Evolutionary conservation across 2,329 filamentous ascomycete genomes (phyloP).

Genomic region (Claviceps sp.): DNA sequence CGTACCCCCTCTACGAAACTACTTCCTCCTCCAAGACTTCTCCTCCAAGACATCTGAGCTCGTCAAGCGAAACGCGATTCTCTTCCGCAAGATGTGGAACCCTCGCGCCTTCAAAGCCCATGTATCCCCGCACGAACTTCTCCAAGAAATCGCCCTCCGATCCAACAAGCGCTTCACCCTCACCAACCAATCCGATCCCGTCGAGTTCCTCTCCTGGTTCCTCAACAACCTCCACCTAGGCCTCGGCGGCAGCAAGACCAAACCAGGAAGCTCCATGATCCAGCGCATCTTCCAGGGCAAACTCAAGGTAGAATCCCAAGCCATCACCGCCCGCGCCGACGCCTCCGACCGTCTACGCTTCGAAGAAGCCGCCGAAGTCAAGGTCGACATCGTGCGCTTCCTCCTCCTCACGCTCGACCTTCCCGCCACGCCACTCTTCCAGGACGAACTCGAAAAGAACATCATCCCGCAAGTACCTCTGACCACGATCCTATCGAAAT

Average conservation of each 20-base stretch:
- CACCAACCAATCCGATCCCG: slow-evolving; percentile 83
- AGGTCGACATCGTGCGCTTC: slow-evolving; percentile 65
- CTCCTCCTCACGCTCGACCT: slow-evolving; percentile 88
- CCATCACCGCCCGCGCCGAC: slow-evolving; percentile 83
- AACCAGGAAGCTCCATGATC: slow-evolving; percentile 71
- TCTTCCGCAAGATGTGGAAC: slow-evolving; percentile 97
- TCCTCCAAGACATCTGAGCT: slow-evolving; percentile 61
- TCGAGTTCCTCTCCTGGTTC: slow-evolving; percentile 96
- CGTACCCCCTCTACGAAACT: slow-evolving; percentile 80
- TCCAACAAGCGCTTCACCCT: slow-evolving; percentile 90
- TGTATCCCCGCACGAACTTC: slow-evolving; percentile 90
- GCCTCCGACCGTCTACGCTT: slow-evolving; percentile 80
- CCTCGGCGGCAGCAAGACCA: slow-evolving; percentile 78
- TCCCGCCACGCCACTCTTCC: slow-evolving; percentile 83
- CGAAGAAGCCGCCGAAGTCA: slow-evolving; percentile 75
- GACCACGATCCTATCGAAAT: slow-evolving; percentile 73
- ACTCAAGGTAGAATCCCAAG: slow-evolving; percentile 83
- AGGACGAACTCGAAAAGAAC: slow-evolving; percentile 86
- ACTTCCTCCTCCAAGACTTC: slow-evolving; percentile 77
- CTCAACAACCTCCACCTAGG: slow-evolving; percentile 89
- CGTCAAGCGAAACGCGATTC: slow-evolving; percentile 72
- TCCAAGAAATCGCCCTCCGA: slow-evolving; percentile 83
- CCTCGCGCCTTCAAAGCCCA: slow-evolving; percentile 90
- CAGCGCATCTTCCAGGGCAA: slow-evolving; percentile 90
- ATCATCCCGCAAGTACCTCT: slow-evolving; percentile 91